phyloP scores from a whole-genome alignment of 345 rosid species.

The Corchorus capsularis region DNA sequence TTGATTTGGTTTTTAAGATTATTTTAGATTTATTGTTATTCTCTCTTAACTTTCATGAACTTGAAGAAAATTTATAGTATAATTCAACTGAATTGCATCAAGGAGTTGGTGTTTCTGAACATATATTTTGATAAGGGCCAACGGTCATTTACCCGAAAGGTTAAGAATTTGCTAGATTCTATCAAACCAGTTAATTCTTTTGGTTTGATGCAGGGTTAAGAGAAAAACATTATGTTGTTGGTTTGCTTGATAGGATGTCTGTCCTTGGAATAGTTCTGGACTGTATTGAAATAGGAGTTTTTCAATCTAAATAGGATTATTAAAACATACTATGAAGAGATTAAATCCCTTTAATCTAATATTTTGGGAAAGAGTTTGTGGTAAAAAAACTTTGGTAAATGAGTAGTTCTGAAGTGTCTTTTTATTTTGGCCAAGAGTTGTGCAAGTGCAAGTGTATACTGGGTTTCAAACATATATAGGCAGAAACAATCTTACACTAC shows the following conservation, averaged over 20 bases:
- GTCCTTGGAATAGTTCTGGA: not conserved
- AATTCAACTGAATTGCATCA: not conserved
- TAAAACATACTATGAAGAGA: not conserved
- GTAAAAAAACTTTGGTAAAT: not conserved
- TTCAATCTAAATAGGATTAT: not conserved
- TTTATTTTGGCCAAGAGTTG: too few relatives aligned
- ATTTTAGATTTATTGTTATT: too few relatives aligned
- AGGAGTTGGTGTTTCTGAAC: not conserved
- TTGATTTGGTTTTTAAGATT: not conserved
- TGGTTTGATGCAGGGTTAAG: too few relatives aligned
- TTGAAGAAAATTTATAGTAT: not conserved
- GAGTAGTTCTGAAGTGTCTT: not conserved
- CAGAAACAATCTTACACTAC: not conserved
- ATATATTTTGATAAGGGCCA: not conserved
- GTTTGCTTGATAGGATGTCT: not conserved
- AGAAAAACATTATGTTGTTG: too few relatives aligned
- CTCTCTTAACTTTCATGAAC: not conserved
- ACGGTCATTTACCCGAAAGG: not conserved
- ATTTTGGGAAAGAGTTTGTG: not conserved
- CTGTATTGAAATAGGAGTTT: not conserved
- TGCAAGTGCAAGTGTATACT: too few relatives aligned
- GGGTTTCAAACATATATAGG: not conserved
- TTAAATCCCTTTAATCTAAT: not conserved
- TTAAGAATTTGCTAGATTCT: too few relatives aligned
- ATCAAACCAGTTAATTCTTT: too few relatives aligned